Evolutionary conservation across 1,139 yeast genomes (phyloP).

Genomic region (Saccharomycopsis phalli): DNA sequence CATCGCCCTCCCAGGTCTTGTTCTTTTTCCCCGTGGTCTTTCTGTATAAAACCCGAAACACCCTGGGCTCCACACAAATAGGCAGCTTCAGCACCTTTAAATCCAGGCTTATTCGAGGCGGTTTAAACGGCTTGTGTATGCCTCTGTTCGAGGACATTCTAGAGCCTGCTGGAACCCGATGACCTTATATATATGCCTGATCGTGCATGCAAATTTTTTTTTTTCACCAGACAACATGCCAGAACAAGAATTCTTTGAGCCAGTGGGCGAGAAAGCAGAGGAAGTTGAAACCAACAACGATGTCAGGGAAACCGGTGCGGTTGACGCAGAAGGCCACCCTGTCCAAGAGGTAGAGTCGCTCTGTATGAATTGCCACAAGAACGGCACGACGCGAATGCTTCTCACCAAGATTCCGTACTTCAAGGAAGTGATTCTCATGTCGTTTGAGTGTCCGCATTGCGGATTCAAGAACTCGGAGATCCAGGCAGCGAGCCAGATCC

Average conservation of each 20-base stretch:
- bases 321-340: slow-evolving; percentile 88
- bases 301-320: slow-evolving; percentile 49
- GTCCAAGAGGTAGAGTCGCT: slow-evolving; percentile 91
- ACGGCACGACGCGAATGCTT: slow-evolving; percentile 75
- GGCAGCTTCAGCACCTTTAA: not conserved
- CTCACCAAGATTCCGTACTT: slow-evolving; percentile 88
- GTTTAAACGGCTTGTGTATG: slow-evolving; percentile 28
- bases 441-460: slow-evolving; percentile 94
- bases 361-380: slow-evolving; percentile 90
- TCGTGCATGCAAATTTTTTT: not conserved
- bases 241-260: slow-evolving; percentile 39
- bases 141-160: not conserved
- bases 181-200: not conserved
- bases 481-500: slow-evolving; percentile 86
- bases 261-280: slow-evolving; percentile 53
- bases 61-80: slow-evolving; percentile 1
- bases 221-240: not conserved
- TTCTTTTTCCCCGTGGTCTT: slow-evolving; percentile 68
- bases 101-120: slow-evolving; percentile 24
- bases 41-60: slow-evolving; percentile 50
- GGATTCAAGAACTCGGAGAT: slow-evolving; percentile 84
- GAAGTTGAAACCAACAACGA: slow-evolving; percentile 32
- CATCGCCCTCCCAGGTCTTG: slow-evolving; percentile 96
- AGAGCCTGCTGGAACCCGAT: not conserved
- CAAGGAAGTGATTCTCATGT: slow-evolving; percentile 87